phyloP scores from a whole-genome alignment of 352 stramenopile species.

The Phytophthora sp. region DNA sequence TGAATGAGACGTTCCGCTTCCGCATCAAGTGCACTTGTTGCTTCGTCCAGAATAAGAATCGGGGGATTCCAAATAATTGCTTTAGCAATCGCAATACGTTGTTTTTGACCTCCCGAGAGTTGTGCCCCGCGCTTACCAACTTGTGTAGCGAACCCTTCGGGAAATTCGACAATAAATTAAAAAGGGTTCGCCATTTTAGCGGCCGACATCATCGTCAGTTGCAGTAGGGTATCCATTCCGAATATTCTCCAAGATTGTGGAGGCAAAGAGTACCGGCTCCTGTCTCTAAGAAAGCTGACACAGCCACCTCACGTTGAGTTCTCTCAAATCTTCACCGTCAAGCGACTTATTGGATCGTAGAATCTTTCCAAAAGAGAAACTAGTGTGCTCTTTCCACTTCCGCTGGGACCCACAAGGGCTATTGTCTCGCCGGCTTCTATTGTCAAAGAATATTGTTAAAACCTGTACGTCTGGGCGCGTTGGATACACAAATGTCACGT shows the following conservation, averaged over 20 bases:
- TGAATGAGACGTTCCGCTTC: conserved; percentile 48
- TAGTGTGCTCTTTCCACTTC: conserved; percentile 92
- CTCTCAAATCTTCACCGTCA: conserved; percentile 82
- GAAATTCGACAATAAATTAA: conserved; percentile 91
- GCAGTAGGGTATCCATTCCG: conserved; percentile 46
- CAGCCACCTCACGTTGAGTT: conserved; percentile 46
- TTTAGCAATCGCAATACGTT: conserved; percentile 92
- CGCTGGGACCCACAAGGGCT: conserved; percentile 62
- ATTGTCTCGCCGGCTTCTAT: conserved; percentile 75
- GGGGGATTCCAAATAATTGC: conserved; percentile 89
- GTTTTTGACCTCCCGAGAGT: conserved; percentile 95
- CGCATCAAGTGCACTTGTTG: conserved; percentile 40
- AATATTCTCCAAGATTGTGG: conserved; percentile 61
- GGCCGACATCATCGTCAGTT: conserved; percentile 81
- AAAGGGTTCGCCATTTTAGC: conserved; percentile 87
- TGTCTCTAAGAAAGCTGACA: conserved; percentile 71
- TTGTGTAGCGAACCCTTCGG: conserved; percentile 54
- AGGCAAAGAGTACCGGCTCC: conserved; percentile 81
- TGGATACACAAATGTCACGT: conserved; percentile 81
- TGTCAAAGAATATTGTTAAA: conserved; percentile 59
- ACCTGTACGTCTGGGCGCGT: conserved; percentile 61
- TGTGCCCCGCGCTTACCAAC: conserved; percentile 91
- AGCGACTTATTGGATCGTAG: conserved; percentile 84
- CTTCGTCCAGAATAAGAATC: conserved; percentile 91
- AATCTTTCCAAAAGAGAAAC: conserved; percentile 93